Conservation (phyloP, 2,329 filamentous ascomycete genomes). For the Botryotinia calthae region DNA sequence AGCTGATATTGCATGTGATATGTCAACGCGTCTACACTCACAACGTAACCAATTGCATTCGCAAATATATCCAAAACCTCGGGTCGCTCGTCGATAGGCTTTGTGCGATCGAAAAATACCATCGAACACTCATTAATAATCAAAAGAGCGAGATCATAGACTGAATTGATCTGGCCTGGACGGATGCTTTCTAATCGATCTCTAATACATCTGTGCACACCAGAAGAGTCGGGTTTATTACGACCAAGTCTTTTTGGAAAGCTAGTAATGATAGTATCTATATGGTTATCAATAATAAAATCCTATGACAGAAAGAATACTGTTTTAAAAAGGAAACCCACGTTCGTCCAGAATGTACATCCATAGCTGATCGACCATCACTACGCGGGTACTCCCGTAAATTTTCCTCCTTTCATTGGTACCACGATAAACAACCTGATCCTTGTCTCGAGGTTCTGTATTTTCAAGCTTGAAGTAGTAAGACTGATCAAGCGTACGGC, state of each 20-base stretch:
- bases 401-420: conserved; percentile 22
- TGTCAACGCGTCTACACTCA: conserved; percentile 29
- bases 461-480: conserved; percentile 43
- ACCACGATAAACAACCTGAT: conserved; percentile 33
- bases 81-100: conserved; percentile 38
- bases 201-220: conserved; percentile 43
- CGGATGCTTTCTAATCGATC: conserved; percentile 34
- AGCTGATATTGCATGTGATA: background rate
- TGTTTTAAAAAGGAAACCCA: conserved; percentile 15
- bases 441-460: conserved; percentile 41
- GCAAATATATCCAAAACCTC: conserved; percentile 45
- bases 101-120: conserved; percentile 43
- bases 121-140: conserved; percentile 43
- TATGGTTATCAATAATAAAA: background rate
- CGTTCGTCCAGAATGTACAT: conserved; percentile 43
- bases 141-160: conserved; percentile 42
- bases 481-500: conserved; percentile 47
- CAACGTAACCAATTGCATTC: conserved; percentile 44
- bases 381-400: conserved; percentile 27
- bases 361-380: conserved; percentile 48
- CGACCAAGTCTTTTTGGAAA: conserved; percentile 45
- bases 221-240: conserved; percentile 43
- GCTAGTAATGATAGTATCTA: conserved; percentile 43
- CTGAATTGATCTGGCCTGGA: conserved; percentile 38
- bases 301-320: background rate